phyloP scores from a whole-genome alignment of 371 early-diverging fungal species.

The Homolaphlyctis polyrhiza region DNA sequence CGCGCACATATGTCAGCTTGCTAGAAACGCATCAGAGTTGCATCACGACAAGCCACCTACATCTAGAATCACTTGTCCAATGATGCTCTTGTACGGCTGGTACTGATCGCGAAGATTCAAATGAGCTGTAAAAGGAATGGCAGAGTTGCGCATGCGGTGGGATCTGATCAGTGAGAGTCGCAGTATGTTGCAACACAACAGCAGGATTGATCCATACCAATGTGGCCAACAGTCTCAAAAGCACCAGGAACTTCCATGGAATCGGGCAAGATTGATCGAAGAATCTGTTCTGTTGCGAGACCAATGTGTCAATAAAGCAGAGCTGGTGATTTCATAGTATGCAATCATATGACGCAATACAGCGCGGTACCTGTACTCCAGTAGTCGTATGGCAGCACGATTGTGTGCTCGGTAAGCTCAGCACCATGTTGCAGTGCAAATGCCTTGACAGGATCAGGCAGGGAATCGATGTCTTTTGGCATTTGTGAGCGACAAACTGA shows the following conservation, averaged over 20 bases:
- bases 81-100: conserved; percentile 80
- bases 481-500: too few relatives aligned
- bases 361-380: conserved; percentile 36
- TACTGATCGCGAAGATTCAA: conserved; percentile 91
- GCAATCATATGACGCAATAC: background rate
- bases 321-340: too few relatives aligned
- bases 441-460: conserved; percentile 19
- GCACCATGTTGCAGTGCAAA: conserved; percentile 17
- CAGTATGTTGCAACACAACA: background rate
- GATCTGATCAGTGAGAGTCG: too few relatives aligned
- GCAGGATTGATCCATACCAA: conserved; percentile 50
- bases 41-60: conserved; percentile 34
- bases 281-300: conserved; percentile 74
- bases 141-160: background rate
- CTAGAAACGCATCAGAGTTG: background rate
- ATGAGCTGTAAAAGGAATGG: conserved; percentile 59
- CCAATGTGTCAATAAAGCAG: too few relatives aligned
- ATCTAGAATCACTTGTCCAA: conserved; percentile 93
- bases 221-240: conserved; percentile 94
- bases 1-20: background rate
- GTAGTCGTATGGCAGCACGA: conserved; percentile 37
- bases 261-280: conserved; percentile 87
- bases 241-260: conserved; percentile 78
- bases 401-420: conserved; percentile 14
- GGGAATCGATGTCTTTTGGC: conserved; percentile 12